These are phyloP conservation scores for Teunomyces aglyptinius DNA, from an alignment of 805 yeast genomes.

Conservation along the genomic window DNA sequence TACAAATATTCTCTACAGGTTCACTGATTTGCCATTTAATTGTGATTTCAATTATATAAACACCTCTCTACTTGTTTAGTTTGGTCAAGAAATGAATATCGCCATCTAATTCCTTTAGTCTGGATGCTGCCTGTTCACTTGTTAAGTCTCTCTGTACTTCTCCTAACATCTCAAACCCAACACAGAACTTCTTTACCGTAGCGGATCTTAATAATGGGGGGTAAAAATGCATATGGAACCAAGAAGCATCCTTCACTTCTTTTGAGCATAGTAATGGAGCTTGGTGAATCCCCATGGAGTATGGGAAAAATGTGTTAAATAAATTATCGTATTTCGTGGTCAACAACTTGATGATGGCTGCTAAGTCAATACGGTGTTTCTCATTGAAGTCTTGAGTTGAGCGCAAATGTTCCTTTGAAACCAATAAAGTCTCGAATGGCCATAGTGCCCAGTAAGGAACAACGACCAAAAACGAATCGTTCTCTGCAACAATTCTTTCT, in stretches of 20 bases:
- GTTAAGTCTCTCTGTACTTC: constrained; percentile 72
- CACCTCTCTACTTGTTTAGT: neutral
- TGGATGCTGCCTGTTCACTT: constrained; percentile 62
- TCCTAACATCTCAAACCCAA: constrained; percentile 68
- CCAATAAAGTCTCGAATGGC: constrained; percentile 73
- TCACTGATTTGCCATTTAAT: neutral
- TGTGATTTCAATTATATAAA: neutral
- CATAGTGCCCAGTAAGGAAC: constrained; percentile 84
- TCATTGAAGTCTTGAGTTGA: constrained; percentile 48
- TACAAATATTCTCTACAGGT: neutral
- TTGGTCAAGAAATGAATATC: constrained; percentile 27
- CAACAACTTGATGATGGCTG: constrained; percentile 48
- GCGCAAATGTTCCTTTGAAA: constrained; percentile 54
- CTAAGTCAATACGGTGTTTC: constrained; percentile 53
- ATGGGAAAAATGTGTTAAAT: constrained; percentile 69
- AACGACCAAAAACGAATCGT: constrained; percentile 62
- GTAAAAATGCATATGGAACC: constrained; percentile 74
- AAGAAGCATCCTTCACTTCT: constrained; percentile 41
- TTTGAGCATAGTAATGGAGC: constrained; percentile 53
- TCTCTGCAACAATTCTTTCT: constrained; percentile 54
- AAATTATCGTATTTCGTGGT: constrained; percentile 70
- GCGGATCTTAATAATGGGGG: constrained; percentile 77
- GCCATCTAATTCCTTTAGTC: constrained; percentile 45
- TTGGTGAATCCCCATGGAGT: constrained; percentile 81
- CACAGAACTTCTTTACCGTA: constrained; percentile 71